These are phyloP conservation scores for Gardenia jasminoides DNA, from an alignment of 257 asterid genomes.

Conservation along the genomic window DNA sequence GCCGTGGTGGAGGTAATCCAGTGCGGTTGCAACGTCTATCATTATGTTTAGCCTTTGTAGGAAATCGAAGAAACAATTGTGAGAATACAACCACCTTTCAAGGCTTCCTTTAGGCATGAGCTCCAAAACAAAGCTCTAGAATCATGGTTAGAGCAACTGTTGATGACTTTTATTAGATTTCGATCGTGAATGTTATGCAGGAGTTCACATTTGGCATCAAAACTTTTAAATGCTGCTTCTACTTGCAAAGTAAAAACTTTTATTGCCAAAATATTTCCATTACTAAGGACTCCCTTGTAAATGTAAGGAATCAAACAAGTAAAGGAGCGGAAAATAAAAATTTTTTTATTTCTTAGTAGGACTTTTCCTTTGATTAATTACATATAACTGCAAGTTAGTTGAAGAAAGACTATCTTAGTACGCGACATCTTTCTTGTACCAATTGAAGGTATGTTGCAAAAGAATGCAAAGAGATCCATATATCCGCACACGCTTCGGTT, in stretches of 20 bases:
- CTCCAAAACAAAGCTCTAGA: constrained; percentile 10
- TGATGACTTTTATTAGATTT: constrained; percentile 8
- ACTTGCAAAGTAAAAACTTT: background rate
- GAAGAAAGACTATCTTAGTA: too few species aligned
- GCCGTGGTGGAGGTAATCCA: constrained; percentile 2
- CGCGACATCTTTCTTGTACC: too few species aligned
- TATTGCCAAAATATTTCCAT: background rate
- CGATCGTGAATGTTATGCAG: background rate
- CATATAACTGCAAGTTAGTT: too few species aligned
- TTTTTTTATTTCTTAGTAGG: too few species aligned
- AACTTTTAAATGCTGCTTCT: constrained; percentile 11
- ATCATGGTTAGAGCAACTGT: constrained; percentile 8
- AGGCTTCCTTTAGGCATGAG: constrained; percentile 10
- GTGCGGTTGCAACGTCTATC: background rate
- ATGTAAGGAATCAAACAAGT: too few species aligned
- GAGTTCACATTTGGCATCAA: constrained; percentile 2
- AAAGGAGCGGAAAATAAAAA: too few species aligned
- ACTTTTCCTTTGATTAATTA: too few species aligned
- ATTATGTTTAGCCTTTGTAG: background rate
- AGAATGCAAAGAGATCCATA: too few species aligned
- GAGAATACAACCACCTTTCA: constrained; percentile 7
- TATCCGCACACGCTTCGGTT: too few species aligned
- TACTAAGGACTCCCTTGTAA: background rate
- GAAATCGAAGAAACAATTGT: constrained; percentile 4
- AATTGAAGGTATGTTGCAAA: too few species aligned